Percentiles rank a stretch among this genome's conserved stretches.
phyloP scores from a whole-genome alignment of 768 basidiomycete genomes.

The Phylloporus sp. region DNA sequence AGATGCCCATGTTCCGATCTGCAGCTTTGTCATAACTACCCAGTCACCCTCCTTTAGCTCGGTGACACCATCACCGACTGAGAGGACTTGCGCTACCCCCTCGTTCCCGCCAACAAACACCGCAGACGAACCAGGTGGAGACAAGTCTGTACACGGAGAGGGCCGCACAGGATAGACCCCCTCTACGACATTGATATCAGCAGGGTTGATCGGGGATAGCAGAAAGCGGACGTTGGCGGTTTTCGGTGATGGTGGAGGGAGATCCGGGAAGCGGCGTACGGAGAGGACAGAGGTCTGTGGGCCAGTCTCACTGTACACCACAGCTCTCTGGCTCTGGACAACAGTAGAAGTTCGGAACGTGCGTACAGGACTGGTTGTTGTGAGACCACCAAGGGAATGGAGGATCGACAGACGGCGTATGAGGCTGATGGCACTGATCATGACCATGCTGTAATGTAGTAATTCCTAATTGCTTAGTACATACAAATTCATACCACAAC shows the following conservation, averaged over 20 bases:
- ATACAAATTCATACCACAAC: slow-evolving; percentile 10
- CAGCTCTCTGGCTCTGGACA: slow-evolving; percentile 48
- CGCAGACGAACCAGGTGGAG: slow-evolving; percentile 27
- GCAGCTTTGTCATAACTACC: slow-evolving; percentile 67
- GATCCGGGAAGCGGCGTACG: slow-evolving; percentile 46
- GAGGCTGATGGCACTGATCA: background rate
- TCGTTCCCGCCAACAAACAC: slow-evolving; percentile 74
- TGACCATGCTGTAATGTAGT: background rate
- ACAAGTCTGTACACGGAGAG: slow-evolving; percentile 33
- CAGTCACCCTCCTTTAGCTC: slow-evolving; percentile 57
- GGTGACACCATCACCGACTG: slow-evolving; percentile 53
- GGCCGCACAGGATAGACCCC: slow-evolving; percentile 79
- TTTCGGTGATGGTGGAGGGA: slow-evolving; percentile 50
- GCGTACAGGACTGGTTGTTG: slow-evolving; percentile 5
- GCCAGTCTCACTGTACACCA: slow-evolving; percentile 62
- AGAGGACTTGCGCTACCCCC: slow-evolving; percentile 63
- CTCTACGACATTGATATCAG: slow-evolving; percentile 77
- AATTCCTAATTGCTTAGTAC: background rate
- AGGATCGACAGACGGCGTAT: background rate
- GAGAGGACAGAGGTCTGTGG: slow-evolving; percentile 58
- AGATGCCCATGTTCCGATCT: slow-evolving; percentile 75
- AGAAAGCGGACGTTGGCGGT: slow-evolving; percentile 65
- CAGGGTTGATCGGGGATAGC: slow-evolving; percentile 75
- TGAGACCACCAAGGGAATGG: background rate
- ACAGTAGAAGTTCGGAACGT: slow-evolving; percentile 32